Conservation (phyloP, 2,329 filamentous ascomycete genomes). For the Thermomyces lanuginosus region DNA sequence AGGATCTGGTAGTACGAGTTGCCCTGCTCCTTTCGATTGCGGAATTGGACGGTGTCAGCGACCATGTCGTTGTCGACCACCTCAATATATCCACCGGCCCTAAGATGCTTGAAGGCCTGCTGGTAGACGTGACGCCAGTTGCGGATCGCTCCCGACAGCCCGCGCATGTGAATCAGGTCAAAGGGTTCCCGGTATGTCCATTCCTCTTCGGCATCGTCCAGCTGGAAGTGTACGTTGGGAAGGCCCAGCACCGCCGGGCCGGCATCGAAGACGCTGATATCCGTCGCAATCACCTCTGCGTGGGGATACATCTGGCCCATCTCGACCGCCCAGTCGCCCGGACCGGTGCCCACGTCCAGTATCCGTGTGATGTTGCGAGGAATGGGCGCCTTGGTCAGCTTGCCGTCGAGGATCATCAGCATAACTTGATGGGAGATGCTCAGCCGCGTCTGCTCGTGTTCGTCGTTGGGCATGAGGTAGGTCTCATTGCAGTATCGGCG, state of each 20-base stretch:
- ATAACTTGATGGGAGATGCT: conserved; percentile 49
- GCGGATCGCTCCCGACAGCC: conserved; percentile 31
- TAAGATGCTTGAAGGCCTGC: conserved; percentile 30
- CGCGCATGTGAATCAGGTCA: conserved; percentile 35
- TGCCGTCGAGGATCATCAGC: conserved; percentile 26
- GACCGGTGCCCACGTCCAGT: conserved; percentile 33
- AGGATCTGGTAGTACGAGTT: conserved; percentile 21
- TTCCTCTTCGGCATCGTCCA: conserved; percentile 32
- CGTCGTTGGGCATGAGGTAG: conserved; percentile 53
- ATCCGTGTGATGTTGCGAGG: conserved; percentile 17
- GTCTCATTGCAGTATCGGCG: conserved; percentile 44
- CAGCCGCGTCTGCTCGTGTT: conserved; percentile 46
- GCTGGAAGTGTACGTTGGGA: conserved; percentile 31
- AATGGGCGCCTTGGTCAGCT: conserved; percentile 18
- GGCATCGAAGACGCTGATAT: conserved; percentile 29
- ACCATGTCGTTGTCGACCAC: conserved; percentile 26
- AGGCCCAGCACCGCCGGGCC: conserved; percentile 18
- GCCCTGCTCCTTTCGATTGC: conserved; percentile 8
- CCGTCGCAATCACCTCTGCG: conserved; percentile 32
- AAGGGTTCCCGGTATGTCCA: conserved; percentile 35
- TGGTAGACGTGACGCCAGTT: conserved; percentile 32
- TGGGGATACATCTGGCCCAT: conserved; percentile 30
- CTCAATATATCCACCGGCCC: conserved; percentile 32
- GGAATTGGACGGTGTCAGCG: conserved; percentile 11
- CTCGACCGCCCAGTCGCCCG: conserved; percentile 35